Evolutionary conservation across 345 rosid genomes (phyloP).

Genomic region (Luvunga scandens): DNA sequence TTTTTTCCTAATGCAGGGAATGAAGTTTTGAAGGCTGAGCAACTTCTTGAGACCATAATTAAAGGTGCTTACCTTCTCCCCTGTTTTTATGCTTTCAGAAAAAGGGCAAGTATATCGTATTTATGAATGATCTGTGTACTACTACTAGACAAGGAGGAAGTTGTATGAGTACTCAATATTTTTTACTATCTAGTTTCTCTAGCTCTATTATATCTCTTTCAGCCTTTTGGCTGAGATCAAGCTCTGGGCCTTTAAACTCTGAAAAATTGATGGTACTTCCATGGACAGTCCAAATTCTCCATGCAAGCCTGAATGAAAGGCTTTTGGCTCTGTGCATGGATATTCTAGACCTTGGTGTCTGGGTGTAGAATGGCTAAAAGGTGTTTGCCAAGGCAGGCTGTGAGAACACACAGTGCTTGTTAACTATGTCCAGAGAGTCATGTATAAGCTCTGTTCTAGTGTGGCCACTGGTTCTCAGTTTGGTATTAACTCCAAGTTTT

Average conservation of each 20-base stretch:
- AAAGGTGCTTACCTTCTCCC: slow-evolving; percentile 45
- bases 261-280: not conserved
- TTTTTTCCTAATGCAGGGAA: slow-evolving; percentile 46
- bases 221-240: not conserved
- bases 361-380: not conserved
- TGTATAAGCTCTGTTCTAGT: not conserved
- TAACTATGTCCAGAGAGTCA: not conserved
- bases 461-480: not conserved
- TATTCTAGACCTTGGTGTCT: not conserved
- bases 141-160: not conserved
- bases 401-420: not conserved
- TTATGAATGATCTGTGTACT: not conserved
- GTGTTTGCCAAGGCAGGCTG: not conserved
- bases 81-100: not conserved
- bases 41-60: slow-evolving; percentile 69
- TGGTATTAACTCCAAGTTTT: not conserved
- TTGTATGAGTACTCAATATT: not conserved
- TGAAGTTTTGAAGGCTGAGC: slow-evolving; percentile 68
- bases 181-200: not conserved
- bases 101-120: not conserved
- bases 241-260: not conserved
- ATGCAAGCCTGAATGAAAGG: not conserved
- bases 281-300: not conserved
- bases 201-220: not conserved
- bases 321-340: not conserved